These are phyloP conservation scores for Halophytophthora polymorphica DNA, from an alignment of 352 stramenopile genomes.

Conservation along the genomic window DNA sequence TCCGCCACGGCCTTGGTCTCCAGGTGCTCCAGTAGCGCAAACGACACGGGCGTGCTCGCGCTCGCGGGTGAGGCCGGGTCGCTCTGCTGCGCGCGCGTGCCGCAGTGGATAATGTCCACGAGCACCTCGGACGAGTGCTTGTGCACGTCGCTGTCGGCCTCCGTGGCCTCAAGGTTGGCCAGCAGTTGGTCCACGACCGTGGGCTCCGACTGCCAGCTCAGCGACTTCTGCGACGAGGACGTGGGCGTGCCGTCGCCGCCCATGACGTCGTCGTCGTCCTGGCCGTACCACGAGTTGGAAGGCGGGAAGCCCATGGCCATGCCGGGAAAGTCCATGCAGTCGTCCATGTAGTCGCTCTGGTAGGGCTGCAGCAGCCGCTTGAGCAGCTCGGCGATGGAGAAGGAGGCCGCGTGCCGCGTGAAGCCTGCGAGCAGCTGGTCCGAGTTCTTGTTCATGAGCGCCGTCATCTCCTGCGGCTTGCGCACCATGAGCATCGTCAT, in stretches of 20 bases:
- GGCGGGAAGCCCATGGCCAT: conserved; percentile 73
- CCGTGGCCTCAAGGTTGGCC: conserved; percentile 37
- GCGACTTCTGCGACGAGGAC: conserved; percentile 56
- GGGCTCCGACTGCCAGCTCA: conserved; percentile 73
- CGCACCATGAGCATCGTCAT: conserved; percentile 88
- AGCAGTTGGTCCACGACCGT: conserved; percentile 70
- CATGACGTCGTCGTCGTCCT: conserved; percentile 70
- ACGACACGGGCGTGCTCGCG: conserved; percentile 48
- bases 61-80: conserved; percentile 63
- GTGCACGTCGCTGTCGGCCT: conserved; percentile 74
- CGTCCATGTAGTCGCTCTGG: conserved; percentile 82
- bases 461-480: conserved; percentile 84
- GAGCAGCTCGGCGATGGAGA: conserved; percentile 78
- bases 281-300: conserved; percentile 73
- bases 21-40: conserved; percentile 74
- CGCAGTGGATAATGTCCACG: conserved; percentile 85
- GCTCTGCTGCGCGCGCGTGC: conserved; percentile 68
- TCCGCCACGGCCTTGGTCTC: conserved; percentile 73
- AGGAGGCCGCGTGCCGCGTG: conserved; percentile 61
- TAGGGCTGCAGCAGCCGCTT: conserved; percentile 84
- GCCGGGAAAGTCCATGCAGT: conserved; percentile 82
- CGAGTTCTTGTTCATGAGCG: conserved; percentile 80
- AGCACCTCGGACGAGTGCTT: conserved; percentile 82
- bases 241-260: conserved; percentile 55
- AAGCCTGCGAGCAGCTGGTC: conserved; percentile 69